A percentile compares a stretch with the other conserved stretches of the same genome.
Conservation (phyloP, 768 basidiomycete species). For the Glaciozyma martinii region DNA sequence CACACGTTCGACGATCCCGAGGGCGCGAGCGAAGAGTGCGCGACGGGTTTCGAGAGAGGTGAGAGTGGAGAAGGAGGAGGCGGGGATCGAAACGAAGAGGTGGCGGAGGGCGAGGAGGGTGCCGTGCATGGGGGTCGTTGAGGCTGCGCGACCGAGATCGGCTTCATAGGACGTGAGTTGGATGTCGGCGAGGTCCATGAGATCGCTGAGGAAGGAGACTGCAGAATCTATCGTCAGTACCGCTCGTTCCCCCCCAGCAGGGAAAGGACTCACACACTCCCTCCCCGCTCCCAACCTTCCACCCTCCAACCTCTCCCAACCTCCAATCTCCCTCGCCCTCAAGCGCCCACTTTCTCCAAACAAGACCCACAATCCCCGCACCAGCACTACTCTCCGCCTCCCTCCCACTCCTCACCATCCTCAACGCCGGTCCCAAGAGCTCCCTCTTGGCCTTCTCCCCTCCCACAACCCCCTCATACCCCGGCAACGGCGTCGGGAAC, state of each 20-base stretch:
- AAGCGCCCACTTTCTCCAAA: conserved; percentile 27
- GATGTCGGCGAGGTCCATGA: conserved; percentile 25
- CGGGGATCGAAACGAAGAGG: conserved; percentile 27
- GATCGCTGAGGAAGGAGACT: conserved; percentile 20
- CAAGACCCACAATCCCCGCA: conserved; percentile 21
- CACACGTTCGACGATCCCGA: conserved; percentile 16
- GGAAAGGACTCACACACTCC: background rate
- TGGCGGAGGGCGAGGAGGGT: conserved; percentile 28
- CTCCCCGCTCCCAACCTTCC: background rate
- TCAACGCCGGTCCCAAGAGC: conserved; percentile 21
- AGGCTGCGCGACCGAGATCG: conserved; percentile 20
- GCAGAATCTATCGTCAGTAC: background rate
- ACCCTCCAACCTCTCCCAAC: conserved; percentile 9
- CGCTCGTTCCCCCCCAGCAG: background rate
- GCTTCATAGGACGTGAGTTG: conserved; percentile 15
- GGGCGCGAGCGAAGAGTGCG: conserved; percentile 18
- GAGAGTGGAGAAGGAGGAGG: conserved; percentile 1
- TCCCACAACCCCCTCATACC: conserved; percentile 18
- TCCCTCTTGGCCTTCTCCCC: conserved; percentile 19
- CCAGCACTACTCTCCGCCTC: conserved; percentile 28
- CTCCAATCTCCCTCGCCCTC: conserved; percentile 20
- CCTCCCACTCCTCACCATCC: conserved; percentile 28
- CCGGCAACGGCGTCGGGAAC: conserved; percentile 27
- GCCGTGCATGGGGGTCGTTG: conserved; percentile 24
- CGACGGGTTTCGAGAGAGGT: conserved; percentile 5